Conservation (phyloP, 495 filamentous ascomycete species). For the Ramalina intermedia region DNA sequence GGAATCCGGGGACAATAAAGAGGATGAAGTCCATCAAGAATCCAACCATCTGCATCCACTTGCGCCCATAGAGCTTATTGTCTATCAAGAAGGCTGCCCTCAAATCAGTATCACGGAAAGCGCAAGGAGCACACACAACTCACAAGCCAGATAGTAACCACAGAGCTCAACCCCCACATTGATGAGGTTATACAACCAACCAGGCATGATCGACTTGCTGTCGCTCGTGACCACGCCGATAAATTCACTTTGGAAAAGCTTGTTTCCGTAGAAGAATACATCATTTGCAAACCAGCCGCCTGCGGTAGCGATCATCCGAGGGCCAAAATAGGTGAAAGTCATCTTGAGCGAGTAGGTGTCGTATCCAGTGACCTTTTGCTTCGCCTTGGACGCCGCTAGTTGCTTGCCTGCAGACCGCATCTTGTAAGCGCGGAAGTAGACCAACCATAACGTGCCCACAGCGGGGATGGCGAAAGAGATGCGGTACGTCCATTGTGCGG, state of each 20-base stretch:
- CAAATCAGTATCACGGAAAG: not conserved
- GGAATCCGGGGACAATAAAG: conserved; percentile 73
- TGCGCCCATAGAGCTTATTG: conserved; percentile 83
- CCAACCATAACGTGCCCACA: conserved; percentile 77
- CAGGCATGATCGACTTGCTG: conserved; percentile 54
- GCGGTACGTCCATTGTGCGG: conserved; percentile 74
- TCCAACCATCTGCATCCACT: conserved; percentile 81
- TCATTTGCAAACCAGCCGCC: conserved; percentile 84
- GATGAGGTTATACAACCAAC: conserved; percentile 79
- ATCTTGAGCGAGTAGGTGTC: conserved; percentile 63
- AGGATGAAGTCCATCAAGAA: conserved; percentile 79
- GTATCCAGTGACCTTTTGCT: conserved; percentile 73
- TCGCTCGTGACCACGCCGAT: conserved; percentile 54
- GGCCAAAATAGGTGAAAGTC: conserved; percentile 65
- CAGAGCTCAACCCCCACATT: conserved; percentile 70
- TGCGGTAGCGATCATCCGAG: conserved; percentile 70
- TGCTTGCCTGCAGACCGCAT: conserved; percentile 68
- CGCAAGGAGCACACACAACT: not conserved
- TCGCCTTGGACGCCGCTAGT: conserved; percentile 63
- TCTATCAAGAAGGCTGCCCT: conserved; percentile 58
- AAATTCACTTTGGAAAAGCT: conserved; percentile 84
- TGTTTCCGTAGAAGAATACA: conserved; percentile 96
- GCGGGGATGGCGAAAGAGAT: conserved; percentile 75
- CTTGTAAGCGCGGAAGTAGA: conserved; percentile 81
- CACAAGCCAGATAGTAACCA: conserved; percentile 66